Evolutionary conservation across 129 eudicot genomes (phyloP).

Genomic region (Cynara cardunculus): DNA sequence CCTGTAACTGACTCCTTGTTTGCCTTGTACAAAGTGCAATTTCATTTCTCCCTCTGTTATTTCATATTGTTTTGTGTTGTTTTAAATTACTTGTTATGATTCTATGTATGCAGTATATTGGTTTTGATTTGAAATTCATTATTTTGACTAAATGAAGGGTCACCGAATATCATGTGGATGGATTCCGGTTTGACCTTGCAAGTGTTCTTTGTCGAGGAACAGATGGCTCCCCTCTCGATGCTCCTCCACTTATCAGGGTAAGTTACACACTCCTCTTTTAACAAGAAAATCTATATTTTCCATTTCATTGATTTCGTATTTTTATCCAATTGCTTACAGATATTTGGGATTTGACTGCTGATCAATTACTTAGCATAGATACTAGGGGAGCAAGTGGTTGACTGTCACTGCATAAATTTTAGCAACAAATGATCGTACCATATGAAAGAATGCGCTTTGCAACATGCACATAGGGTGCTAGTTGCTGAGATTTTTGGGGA

Average conservation of each 20-base stretch:
- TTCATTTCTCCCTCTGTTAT: not conserved
- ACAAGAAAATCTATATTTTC: not conserved
- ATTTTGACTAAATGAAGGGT: conserved; percentile 54
- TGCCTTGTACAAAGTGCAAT: not conserved
- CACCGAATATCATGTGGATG: conserved; percentile 92
- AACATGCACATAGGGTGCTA: not conserved
- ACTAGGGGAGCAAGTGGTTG: not conserved
- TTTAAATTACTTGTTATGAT: not conserved
- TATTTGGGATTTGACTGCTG: not conserved
- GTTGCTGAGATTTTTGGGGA: not conserved
- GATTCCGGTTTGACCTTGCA: conserved; percentile 97
- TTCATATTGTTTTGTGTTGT: not conserved
- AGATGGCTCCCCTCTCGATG: conserved; percentile 91
- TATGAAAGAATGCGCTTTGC: not conserved
- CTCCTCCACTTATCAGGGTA: conserved; percentile 92
- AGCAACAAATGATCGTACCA: not conserved
- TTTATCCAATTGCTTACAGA: not conserved
- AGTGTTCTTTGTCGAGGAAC: conserved; percentile 97
- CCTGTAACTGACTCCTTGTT: not conserved
- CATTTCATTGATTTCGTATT: conserved; percentile 12
- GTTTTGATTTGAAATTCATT: not conserved
- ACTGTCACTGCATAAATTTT: not conserved
- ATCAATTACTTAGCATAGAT: not conserved
- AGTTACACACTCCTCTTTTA: conserved; percentile 8
- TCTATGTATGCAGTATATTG: not conserved